Percentiles rank a stretch among this genome's conserved stretches.
These are phyloP conservation scores for Salix caprea DNA, from an alignment of 345 rosid genomes.

Conservation along the genomic window DNA sequence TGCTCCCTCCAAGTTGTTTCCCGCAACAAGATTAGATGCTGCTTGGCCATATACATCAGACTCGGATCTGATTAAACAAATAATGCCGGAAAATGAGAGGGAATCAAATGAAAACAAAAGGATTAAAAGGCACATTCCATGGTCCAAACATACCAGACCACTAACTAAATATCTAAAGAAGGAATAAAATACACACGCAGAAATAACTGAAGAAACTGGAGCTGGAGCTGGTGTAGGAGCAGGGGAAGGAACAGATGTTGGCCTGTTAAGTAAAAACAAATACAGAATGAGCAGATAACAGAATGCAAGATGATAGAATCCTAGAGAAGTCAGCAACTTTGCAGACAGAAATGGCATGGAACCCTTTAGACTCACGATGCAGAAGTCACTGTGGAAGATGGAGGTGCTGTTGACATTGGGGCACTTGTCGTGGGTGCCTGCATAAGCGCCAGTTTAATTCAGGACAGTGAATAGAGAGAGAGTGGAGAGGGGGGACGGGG, in stretches of 20 bases:
- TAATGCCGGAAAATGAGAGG: too few relatives aligned
- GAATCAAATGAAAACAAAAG: neutral
- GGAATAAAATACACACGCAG: constrained; percentile 20
- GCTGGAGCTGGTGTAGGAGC: constrained; percentile 24
- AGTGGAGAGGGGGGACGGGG: neutral
- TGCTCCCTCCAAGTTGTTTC: constrained; percentile 67
- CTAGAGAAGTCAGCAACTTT: neutral
- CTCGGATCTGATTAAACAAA: constrained; percentile 43
- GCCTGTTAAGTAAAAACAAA: constrained; percentile 20
- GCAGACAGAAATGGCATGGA: neutral
- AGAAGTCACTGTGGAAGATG: constrained; percentile 37
- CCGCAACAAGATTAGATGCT: constrained; percentile 86
- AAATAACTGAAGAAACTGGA: constrained; percentile 22
- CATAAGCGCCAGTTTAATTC: neutral
- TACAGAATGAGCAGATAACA: neutral
- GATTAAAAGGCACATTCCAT: neutral
- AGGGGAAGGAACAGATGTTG: constrained; percentile 31
- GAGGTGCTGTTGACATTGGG: constrained; percentile 36
- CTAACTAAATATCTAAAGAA: neutral
- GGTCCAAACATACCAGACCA: neutral
- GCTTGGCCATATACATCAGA: constrained; percentile 68
- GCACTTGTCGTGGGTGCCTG: constrained; percentile 54
- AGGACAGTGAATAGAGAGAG: neutral
- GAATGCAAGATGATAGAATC: neutral
- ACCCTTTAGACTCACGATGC: constrained; percentile 37